Conservation (phyloP, 495 filamentous ascomycete genomes). For the Haplographium delicatum region DNA sequence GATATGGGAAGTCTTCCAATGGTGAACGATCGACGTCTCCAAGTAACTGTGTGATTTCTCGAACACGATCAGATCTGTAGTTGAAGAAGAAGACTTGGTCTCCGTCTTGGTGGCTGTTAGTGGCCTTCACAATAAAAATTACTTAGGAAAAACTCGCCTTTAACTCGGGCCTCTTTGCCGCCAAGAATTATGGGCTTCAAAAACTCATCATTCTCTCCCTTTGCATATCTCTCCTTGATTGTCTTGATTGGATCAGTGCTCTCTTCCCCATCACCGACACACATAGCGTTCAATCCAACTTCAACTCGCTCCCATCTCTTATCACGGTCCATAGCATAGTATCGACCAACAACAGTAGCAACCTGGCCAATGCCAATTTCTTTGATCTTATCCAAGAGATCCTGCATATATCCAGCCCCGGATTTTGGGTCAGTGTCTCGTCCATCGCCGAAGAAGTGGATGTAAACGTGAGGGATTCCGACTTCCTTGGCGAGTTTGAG, state of each 20-base stretch:
- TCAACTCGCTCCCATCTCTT: slow-evolving; percentile 97
- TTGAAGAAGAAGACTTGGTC: slow-evolving; percentile 99
- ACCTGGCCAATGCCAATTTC: slow-evolving; percentile 83
- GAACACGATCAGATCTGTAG: slow-evolving; percentile 97
- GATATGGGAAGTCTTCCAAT: slow-evolving; percentile 86
- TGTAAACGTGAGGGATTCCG: slow-evolving; percentile 83
- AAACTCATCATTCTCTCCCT: slow-evolving; percentile 93
- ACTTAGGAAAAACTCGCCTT: slow-evolving; percentile 48
- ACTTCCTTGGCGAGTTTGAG: slow-evolving; percentile 84
- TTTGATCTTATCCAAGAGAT: slow-evolving; percentile 68
- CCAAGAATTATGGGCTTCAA: slow-evolving; percentile 94
- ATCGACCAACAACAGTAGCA: slow-evolving; percentile 91
- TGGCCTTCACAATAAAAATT: not conserved
- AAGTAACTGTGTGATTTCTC: slow-evolving; percentile 91
- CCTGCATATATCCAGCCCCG: slow-evolving; percentile 76
- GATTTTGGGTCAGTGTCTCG: slow-evolving; percentile 97
- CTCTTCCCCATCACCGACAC: slow-evolving; percentile 79
- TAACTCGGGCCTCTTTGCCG: slow-evolving; percentile 74
- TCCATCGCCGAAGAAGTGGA: slow-evolving; percentile 98
- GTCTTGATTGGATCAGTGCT: slow-evolving; percentile 79
- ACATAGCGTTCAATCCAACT: slow-evolving; percentile 79
- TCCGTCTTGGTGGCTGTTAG: slow-evolving; percentile 50
- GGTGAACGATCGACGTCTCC: slow-evolving; percentile 89
- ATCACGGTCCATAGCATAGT: slow-evolving; percentile 99
- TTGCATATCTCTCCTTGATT: slow-evolving; percentile 80